Conservation (phyloP, 768 basidiomycete genomes). For the Suillus americanus region DNA sequence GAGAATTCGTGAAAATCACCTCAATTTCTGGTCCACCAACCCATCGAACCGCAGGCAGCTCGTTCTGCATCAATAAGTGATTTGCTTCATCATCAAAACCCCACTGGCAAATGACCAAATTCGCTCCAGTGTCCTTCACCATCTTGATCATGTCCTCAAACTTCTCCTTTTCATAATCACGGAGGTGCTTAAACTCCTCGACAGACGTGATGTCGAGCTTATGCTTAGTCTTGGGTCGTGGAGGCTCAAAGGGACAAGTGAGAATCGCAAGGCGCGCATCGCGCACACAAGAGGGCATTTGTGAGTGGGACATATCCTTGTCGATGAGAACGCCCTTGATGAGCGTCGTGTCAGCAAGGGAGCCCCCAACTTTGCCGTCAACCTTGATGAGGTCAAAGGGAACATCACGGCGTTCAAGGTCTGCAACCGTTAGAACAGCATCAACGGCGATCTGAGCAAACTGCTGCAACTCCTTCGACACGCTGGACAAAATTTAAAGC, state of each 20-base stretch:
- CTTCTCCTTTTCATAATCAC: constrained; percentile 94
- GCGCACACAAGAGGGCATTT: constrained; percentile 88
- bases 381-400: constrained; percentile 99
- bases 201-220: constrained; percentile 96
- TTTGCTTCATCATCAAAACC: constrained; percentile 99
- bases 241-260: constrained; percentile 98
- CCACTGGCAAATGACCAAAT: constrained; percentile 99
- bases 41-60: constrained; percentile 96
- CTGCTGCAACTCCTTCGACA: constrained; percentile 93
- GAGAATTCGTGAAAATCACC: constrained; percentile 42
- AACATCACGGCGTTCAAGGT: constrained; percentile 92
- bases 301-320: constrained; percentile 99
- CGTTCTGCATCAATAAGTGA: constrained; percentile 96
- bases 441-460: constrained; percentile 99
- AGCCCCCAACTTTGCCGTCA: constrained; percentile 97
- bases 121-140: constrained; percentile 96
- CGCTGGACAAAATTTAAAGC: constrained; percentile 49
- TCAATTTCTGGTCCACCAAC: constrained; percentile 99
- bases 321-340: constrained; percentile 98
- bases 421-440: constrained; percentile 92
- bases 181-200: constrained; percentile 93
- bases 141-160: constrained; percentile 95
- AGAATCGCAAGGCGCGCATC: constrained; percentile 95
- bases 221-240: constrained; percentile 98
- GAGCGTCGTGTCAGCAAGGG: constrained; percentile 90